Conservation (phyloP, 2,329 filamentous ascomycete genomes). For the Exophiala xenobiotica region DNA sequence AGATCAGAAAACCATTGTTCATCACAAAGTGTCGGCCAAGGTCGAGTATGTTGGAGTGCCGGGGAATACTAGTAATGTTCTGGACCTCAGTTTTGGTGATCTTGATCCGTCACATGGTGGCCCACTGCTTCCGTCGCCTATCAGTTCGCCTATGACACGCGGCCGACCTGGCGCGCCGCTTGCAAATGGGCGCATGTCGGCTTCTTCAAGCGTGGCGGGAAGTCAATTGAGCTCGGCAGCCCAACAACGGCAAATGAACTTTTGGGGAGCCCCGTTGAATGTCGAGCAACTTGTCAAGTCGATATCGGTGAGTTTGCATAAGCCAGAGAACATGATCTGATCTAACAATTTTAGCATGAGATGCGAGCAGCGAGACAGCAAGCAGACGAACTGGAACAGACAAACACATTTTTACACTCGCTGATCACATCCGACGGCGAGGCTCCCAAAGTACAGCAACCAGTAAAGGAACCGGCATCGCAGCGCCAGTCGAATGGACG, state of each 20-base stretch:
- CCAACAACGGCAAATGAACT: slow-evolving; percentile 74
- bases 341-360: slow-evolving; percentile 63
- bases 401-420: slow-evolving; percentile 75
- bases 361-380: slow-evolving; percentile 88
- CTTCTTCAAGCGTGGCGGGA: slow-evolving; percentile 55
- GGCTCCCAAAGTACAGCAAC: slow-evolving; percentile 45
- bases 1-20: slow-evolving; percentile 96
- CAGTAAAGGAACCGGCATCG: slow-evolving; percentile 45
- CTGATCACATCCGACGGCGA: slow-evolving; percentile 70
- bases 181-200: slow-evolving; percentile 63
- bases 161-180: slow-evolving; percentile 69
- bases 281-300: slow-evolving; percentile 93
- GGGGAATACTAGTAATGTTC: slow-evolving; percentile 68
- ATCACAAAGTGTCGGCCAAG: slow-evolving; percentile 96
- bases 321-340: neutral
- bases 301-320: slow-evolving; percentile 63
- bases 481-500: slow-evolving; percentile 48
- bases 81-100: slow-evolving; percentile 83
- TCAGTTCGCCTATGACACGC: slow-evolving; percentile 65
- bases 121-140: slow-evolving; percentile 67
- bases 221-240: slow-evolving; percentile 59
- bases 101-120: slow-evolving; percentile 75
- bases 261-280: slow-evolving; percentile 84
- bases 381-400: slow-evolving; percentile 77
- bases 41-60: slow-evolving; percentile 92